Evolutionary conservation across 169 alveolate species (phyloP), one percentile per base, ranked within the genome.

Genomic region (Eimeria zaria): DNA sequence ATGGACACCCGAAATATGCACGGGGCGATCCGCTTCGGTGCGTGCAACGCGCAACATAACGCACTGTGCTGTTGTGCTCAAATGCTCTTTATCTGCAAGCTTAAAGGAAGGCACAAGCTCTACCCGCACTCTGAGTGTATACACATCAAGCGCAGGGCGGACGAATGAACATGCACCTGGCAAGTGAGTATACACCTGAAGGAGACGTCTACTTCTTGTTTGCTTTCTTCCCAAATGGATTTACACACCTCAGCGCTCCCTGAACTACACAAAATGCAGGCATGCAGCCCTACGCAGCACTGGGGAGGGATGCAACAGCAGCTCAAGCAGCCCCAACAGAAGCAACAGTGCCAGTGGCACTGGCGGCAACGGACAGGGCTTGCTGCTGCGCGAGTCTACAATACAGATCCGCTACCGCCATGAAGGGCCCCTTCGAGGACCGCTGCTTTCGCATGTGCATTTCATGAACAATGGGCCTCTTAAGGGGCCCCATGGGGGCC

Each of bases 341-440:
- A 36, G 84, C 84, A 39, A 55, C 33, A 44, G 84, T 18, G 27
- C 55, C 53, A 73, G 84, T 55, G 39, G 55, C 84, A 73, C 44
- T 73, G 53, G 55, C 33, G 39, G 33, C 55, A 36, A 39, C 84
- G 20, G 33, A 36, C n/a, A 73, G 30, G 55, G 5, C 39, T 9
- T 39, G 84, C 12, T 39, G 55, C 84, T 39, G 84, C 27, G 53
- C 22, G 20, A 41, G 84, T 30, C 84, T 22, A 73, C 84, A 73
- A 44, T 27, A 53, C 48, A 36, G 14, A 73, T 18, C 58, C 84
- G n/a, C 20, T 39, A 53, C 22, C 18, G 84, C 58, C 55, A 11
- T 73, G 22, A 22, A 55, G 55, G 58, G 84, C 84, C 84, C 84
- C 84, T 39, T n/a, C n/a, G 53, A 44, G 55, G 84, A 1, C 53